phyloP scores from a whole-genome alignment of 2,329 filamentous ascomycete genomes.

The Gnomoniopsis smithogilvyi region DNA sequence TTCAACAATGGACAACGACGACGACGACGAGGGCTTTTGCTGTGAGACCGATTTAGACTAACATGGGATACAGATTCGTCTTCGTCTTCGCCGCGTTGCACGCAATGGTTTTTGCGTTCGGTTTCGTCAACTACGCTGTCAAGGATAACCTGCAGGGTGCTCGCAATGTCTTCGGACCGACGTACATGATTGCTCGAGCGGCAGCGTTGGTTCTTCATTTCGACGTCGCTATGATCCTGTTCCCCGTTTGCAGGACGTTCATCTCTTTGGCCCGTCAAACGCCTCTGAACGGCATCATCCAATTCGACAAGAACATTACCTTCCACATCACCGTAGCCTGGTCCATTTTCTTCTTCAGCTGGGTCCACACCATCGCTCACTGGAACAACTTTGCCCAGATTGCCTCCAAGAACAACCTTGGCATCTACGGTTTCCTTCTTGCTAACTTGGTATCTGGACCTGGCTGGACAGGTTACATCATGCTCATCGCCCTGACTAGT shows the following conservation, averaged over 20 bases:
- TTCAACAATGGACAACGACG: not conserved
- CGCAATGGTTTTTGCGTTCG: slow-evolving; percentile 74
- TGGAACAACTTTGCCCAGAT: slow-evolving; percentile 84
- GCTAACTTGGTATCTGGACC: slow-evolving; percentile 77
- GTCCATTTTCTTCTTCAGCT: slow-evolving; percentile 86
- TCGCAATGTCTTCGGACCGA: slow-evolving; percentile 68
- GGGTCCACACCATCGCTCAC: slow-evolving; percentile 81
- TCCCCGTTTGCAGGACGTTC: slow-evolving; percentile 80
- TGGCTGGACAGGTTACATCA: slow-evolving; percentile 83
- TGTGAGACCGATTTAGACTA: slow-evolving; percentile 16
- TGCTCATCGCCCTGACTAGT: slow-evolving; percentile 74
- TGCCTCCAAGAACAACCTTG: slow-evolving; percentile 70
- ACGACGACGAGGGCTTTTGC: slow-evolving; percentile 9
- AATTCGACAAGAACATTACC: slow-evolving; percentile 86
- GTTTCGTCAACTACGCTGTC: slow-evolving; percentile 73
- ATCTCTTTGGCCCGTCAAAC: slow-evolving; percentile 79
- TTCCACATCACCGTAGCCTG: slow-evolving; percentile 84
- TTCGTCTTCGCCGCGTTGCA: slow-evolving; percentile 72
- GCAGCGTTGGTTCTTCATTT: slow-evolving; percentile 77
- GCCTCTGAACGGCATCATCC: slow-evolving; percentile 80
- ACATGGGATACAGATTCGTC: slow-evolving; percentile 58
- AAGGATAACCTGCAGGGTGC: slow-evolving; percentile 71
- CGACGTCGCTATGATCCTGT: slow-evolving; percentile 74
- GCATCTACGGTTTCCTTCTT: slow-evolving; percentile 73
- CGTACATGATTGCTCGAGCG: slow-evolving; percentile 72